Evolutionary conservation across 2,329 filamentous ascomycete genomes (phyloP).

Genomic region (Boeremia exigua): DNA sequence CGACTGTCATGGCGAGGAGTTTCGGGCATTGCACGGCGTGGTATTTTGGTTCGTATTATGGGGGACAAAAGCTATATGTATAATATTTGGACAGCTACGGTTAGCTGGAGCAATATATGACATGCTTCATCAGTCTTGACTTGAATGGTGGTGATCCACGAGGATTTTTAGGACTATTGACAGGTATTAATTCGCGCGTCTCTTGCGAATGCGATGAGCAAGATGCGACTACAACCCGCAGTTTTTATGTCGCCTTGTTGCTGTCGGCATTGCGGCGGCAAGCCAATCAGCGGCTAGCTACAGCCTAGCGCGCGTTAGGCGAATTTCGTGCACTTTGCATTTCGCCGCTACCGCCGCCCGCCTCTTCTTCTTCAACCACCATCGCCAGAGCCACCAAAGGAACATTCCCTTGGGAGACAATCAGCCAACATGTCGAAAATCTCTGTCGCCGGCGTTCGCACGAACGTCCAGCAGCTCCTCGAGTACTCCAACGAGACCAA

Average conservation of each 20-base stretch:
- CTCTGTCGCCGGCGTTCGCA: constrained; percentile 91
- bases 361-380: constrained; percentile 34
- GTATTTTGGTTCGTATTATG: constrained; percentile 19
- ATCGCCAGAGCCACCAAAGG: constrained; percentile 49
- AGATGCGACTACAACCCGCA: too few relatives aligned
- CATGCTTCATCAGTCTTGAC: background rate
- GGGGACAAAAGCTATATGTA: constrained; percentile 34
- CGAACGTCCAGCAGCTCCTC: constrained; percentile 90
- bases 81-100: constrained; percentile 25
- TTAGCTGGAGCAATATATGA: constrained; percentile 12
- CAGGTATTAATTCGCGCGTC: too few relatives aligned
- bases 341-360: constrained; percentile 20
- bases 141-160: background rate
- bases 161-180: too few relatives aligned
- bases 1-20: constrained; percentile 36
- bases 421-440: constrained; percentile 76
- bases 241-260: background rate
- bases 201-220: too few relatives aligned
- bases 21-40: constrained; percentile 38
- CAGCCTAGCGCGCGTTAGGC: constrained; percentile 19
- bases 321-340: constrained; percentile 25
- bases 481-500: constrained; percentile 95
- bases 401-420: constrained; percentile 58
- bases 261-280: background rate
- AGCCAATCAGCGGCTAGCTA: constrained; percentile 21